Evolutionary conservation across 2,329 filamentous ascomycete species (phyloP), one percentile per base, ranked within the genome.

Genomic region (Stemphylium vesicarium): DNA sequence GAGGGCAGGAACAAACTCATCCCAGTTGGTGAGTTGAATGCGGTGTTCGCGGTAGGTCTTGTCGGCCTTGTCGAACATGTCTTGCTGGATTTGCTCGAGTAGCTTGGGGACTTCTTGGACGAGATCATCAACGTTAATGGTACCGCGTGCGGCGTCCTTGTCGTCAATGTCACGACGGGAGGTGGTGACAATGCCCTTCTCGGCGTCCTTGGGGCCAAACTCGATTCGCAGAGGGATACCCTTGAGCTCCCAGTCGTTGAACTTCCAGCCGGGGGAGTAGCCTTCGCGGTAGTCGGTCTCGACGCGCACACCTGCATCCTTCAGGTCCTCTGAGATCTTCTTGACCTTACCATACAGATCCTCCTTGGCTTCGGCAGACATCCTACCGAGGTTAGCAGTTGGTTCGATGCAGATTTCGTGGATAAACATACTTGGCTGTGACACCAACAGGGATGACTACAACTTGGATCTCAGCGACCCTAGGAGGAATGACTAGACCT

Each of bases 191-290:
- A 93, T 90, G 53, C 89, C 85, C 74, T 93, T 91, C 62, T 90
- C 91, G 11, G 89, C 88, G 73, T 98, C 95, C 79, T 96, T 96
- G 69, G 95, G 94, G 5, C 96, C 96, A 72, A 96, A 96, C 77
- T 99, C 95, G 55, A 99, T 84, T 56, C 95, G 90, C 33, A 99
- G 85, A 41, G 96, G 95, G 37, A 98, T 90, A 74, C 96, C 95
- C 79, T 94, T 96, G 68, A 98, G 84, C 77, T 99, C 96, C 92
- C 92, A 97, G 79, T 99, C 93, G 79, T 96, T 96, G 83, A 99
- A 99, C 79, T 99, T 99, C 88, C 90, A 98, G 62, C 92, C 92
- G 35, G 95, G 93, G 57, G 92, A 72, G 77, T 98, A 96, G 63
- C 90, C 90, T 46, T 98, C 94, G 56, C 96, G 88, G 74, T 87